Percentiles rank a stretch among this genome's conserved stretches.
These are phyloP conservation scores for Oldenlandia corymbosa DNA, from an alignment of 257 asterid genomes.

Conservation along the genomic window DNA sequence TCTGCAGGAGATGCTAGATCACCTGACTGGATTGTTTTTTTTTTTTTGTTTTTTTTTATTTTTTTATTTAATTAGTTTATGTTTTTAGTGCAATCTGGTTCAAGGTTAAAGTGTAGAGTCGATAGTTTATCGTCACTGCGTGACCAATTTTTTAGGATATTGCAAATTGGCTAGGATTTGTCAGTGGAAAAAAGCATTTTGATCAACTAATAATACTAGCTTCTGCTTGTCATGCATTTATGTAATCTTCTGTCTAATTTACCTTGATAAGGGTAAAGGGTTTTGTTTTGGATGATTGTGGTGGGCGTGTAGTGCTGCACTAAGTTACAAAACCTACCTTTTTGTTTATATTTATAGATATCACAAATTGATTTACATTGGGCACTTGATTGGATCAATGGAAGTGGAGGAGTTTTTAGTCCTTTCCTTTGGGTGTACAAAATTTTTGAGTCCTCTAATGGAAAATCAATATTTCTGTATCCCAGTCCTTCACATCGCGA, in stretches of 20 bases:
- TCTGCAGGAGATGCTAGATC: constrained; percentile 9
- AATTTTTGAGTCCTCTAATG: too few species aligned
- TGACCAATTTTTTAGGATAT: constrained; percentile 12
- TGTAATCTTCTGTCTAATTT: neutral
- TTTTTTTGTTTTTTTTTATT: too few species aligned
- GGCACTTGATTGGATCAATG: too few species aligned
- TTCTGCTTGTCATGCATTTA: neutral
- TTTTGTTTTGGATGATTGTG: neutral
- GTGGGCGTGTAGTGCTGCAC: neutral
- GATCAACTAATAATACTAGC: neutral
- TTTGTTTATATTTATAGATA: neutral
- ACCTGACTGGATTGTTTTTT: constrained; percentile 1
- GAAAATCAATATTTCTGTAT: too few species aligned
- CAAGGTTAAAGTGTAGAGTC: neutral
- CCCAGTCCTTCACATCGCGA: too few species aligned
- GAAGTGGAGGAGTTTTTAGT: too few species aligned
- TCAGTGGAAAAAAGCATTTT: neutral
- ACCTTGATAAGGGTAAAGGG: neutral
- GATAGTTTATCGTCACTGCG: neutral
- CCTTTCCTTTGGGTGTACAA: too few species aligned
- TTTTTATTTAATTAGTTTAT: constrained; percentile 1
- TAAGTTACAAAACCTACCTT: neutral
- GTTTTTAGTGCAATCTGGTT: neutral
- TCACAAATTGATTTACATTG: too few species aligned
- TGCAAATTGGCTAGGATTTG: constrained; percentile 4